Conservation (phyloP, 352 stramenopile species). For the Pythium coloratum region DNA sequence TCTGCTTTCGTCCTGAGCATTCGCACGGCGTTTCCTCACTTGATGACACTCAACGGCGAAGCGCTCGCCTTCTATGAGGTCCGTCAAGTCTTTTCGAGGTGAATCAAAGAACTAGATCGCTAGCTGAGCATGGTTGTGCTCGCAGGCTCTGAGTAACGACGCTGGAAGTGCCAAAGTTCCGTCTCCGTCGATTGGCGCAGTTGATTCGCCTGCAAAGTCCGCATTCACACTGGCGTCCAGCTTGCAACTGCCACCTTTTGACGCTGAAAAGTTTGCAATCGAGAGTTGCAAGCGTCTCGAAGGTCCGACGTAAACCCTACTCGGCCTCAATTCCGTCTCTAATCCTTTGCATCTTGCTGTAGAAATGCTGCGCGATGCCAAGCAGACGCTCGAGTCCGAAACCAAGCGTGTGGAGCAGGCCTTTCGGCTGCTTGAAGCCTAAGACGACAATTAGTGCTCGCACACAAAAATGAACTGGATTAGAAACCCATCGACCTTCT, state of each 20-base stretch:
- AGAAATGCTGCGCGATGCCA: slow-evolving; percentile 23
- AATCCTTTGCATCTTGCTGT: not conserved
- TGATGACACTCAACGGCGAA: slow-evolving; percentile 60
- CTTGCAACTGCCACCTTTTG: slow-evolving; percentile 19
- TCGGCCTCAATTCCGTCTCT: not conserved
- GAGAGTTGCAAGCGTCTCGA: slow-evolving; percentile 14
- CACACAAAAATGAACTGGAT: slow-evolving; percentile 8
- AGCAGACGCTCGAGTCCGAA: slow-evolving; percentile 20
- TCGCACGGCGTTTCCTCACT: slow-evolving; percentile 34
- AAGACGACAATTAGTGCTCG: not conserved
- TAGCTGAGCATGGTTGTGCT: not conserved
- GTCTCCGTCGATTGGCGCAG: not conserved
- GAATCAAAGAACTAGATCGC: too few species aligned
- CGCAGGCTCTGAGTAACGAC: not conserved
- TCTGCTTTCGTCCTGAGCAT: slow-evolving; percentile 21
- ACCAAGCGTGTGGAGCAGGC: slow-evolving; percentile 17
- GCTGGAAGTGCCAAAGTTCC: not conserved
- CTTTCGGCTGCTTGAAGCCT: slow-evolving; percentile 9
- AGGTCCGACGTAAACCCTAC: not conserved
- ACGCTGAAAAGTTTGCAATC: slow-evolving; percentile 14
- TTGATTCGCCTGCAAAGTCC: not conserved
- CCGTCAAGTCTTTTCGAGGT: not conserved
- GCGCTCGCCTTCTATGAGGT: slow-evolving; percentile 43
- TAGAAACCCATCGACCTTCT: not conserved
- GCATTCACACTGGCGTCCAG: not conserved